Evolutionary conservation across 164 flowering plant genomes (phyloP).

Genomic region (Sextonia rubra): DNA sequence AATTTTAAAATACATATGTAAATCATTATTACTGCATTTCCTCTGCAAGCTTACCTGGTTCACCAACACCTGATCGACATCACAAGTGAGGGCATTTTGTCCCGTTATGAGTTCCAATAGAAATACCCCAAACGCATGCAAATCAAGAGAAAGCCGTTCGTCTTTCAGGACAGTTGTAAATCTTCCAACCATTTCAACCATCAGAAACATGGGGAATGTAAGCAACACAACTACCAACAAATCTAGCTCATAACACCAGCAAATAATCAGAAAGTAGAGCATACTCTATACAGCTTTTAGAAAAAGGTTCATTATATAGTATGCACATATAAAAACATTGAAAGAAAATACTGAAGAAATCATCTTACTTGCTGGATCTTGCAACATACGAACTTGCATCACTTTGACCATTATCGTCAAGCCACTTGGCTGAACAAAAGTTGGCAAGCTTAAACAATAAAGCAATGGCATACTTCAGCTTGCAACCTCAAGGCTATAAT

Average conservation of each 20-base stretch:
- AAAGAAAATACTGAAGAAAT: background rate
- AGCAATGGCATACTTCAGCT: slow-evolving; percentile 7
- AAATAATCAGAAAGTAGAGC: background rate
- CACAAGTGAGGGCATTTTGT: slow-evolving; percentile 9
- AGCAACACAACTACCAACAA: background rate
- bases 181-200: slow-evolving; percentile 22
- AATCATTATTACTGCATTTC: background rate
- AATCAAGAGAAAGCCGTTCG: slow-evolving; percentile 22
- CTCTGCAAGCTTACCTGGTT: slow-evolving; percentile 32
- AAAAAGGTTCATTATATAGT: background rate
- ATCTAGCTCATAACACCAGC: background rate
- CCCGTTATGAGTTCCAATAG: slow-evolving; percentile 46
- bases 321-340: background rate
- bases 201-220: background rate
- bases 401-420: slow-evolving; percentile 14
- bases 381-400: slow-evolving; percentile 8
- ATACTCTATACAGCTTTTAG: background rate
- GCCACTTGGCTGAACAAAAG: slow-evolving; percentile 28
- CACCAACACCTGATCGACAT: slow-evolving; percentile 17
- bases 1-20: background rate
- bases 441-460: slow-evolving; percentile 25
- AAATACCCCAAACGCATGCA: slow-evolving; percentile 36
- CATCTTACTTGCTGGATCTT: slow-evolving; percentile 20
- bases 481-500: background rate
- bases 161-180: slow-evolving; percentile 12